A percentile compares a stretch with the other conserved stretches of the same genome.
Evolutionary conservation across 2,329 filamentous ascomycete species (phyloP).

Genomic region (Zasmidium angulare): DNA sequence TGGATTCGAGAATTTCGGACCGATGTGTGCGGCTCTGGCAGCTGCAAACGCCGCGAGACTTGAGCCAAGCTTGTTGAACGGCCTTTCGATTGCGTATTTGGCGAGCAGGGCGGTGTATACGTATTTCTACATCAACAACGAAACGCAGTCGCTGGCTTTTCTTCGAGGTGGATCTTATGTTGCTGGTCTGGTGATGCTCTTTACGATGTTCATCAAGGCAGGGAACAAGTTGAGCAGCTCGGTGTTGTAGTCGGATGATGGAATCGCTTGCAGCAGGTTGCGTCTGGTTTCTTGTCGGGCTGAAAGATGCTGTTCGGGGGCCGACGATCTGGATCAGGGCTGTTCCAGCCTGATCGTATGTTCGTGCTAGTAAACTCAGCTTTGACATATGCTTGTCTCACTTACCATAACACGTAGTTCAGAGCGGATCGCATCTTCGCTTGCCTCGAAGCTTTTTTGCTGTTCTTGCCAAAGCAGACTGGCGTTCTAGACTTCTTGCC

Average conservation of each 20-base stretch:
- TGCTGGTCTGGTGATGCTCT: conserved; percentile 23
- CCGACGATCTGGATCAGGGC: not conserved
- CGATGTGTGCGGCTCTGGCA: conserved; percentile 41
- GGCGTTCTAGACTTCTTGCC: too few relatives aligned
- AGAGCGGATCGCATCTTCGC: too few relatives aligned
- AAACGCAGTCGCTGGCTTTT: conserved; percentile 19
- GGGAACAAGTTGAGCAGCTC: conserved; percentile 24
- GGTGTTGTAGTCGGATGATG: not conserved
- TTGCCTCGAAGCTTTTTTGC: too few relatives aligned
- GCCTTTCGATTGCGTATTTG: conserved; percentile 30
- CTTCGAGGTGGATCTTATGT: conserved; percentile 26
- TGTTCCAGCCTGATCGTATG: too few relatives aligned
- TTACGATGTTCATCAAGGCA: conserved; percentile 29
- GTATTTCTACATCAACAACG: conserved; percentile 30
- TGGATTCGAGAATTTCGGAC: conserved; percentile 41
- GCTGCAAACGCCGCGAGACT: conserved; percentile 40
- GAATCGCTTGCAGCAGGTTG: too few relatives aligned
- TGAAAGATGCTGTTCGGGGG: too few relatives aligned
- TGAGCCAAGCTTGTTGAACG: conserved; percentile 28
- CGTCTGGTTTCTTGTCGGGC: too few relatives aligned
- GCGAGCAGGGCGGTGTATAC: conserved; percentile 31
- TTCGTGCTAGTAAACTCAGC: too few relatives aligned
- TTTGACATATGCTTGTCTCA: too few relatives aligned
- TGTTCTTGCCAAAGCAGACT: too few relatives aligned
- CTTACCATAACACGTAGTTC: too few relatives aligned